phyloP scores from a whole-genome alignment of 495 filamentous ascomycete species.

The Melanomma pulvis-pyrius region DNA sequence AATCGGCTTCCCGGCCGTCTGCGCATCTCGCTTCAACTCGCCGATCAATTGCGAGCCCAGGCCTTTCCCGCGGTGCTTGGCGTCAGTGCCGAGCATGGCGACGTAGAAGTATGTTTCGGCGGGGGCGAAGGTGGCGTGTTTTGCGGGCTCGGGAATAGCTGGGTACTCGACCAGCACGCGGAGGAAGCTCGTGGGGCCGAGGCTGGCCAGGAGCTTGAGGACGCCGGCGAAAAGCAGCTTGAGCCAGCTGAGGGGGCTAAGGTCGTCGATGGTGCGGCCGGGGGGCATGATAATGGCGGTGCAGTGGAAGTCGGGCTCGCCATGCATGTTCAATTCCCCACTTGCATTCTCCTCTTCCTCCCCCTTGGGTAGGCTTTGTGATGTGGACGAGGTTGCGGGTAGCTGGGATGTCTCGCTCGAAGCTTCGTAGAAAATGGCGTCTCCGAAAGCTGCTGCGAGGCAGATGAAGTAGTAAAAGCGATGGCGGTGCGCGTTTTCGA shows the following conservation, averaged over 20 bases:
- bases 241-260: background rate
- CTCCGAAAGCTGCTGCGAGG: background rate
- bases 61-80: conserved; percentile 19
- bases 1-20: conserved; percentile 14
- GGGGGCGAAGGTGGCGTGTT: background rate
- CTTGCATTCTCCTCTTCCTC: background rate
- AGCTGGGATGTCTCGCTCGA: background rate
- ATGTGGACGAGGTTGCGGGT: background rate
- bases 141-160: background rate
- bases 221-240: background rate
- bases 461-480: background rate
- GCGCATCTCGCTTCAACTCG: conserved; percentile 5
- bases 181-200: background rate
- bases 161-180: background rate
- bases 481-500: background rate
- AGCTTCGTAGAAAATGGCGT: conserved; percentile 3
- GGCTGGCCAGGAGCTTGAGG: background rate
- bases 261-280: background rate
- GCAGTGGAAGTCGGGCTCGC: background rate
- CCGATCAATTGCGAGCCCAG: conserved; percentile 15
- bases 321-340: background rate
- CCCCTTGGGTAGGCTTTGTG: too few relatives aligned
- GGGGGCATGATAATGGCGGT: conserved; percentile 2
- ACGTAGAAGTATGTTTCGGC: conserved; percentile 28
- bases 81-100: conserved; percentile 18